phyloP scores from a whole-genome alignment of 176 grass and related monocot species.

The Oryza coarctata region DNA sequence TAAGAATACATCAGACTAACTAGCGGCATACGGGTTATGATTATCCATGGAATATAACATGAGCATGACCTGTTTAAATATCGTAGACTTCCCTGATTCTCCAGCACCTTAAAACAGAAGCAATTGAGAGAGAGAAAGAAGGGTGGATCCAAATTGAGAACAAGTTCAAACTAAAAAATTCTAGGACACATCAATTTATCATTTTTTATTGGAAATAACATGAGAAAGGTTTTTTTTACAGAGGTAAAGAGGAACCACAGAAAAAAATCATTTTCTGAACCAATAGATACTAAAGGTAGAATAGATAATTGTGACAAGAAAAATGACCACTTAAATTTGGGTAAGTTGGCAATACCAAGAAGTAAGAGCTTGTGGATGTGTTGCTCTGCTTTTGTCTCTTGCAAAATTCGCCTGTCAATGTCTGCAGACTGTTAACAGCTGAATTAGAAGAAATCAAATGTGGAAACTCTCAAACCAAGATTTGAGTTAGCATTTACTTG shows the following conservation, averaged over 20 bases:
- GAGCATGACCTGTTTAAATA: slow-evolving; percentile 85
- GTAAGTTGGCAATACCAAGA: slow-evolving; percentile 58
- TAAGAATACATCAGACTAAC: slow-evolving; percentile 1
- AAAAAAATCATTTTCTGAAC: neutral
- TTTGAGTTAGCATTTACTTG: neutral
- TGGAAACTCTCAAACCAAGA: neutral
- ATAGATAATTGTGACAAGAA: neutral
- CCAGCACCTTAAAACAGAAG: slow-evolving; percentile 68
- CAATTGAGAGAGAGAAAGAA: neutral
- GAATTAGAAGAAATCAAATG: slow-evolving; percentile 23
- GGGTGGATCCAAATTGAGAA: neutral
- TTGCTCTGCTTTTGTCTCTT: slow-evolving; percentile 90
- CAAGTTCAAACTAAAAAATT: neutral
- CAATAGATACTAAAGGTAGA: neutral
- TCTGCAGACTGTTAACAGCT: slow-evolving; percentile 57
- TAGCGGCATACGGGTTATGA: neutral
- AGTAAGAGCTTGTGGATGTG: slow-evolving; percentile 94
- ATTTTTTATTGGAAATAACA: slow-evolving; percentile 1
- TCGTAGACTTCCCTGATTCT: slow-evolving; percentile 97
- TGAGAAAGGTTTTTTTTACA: slow-evolving; percentile 15
- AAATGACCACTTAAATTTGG: neutral
- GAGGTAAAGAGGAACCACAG: neutral
- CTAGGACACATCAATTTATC: neutral
- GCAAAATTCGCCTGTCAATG: slow-evolving; percentile 76
- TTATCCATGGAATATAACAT: slow-evolving; percentile 25